Evolutionary conservation across 2,329 filamentous ascomycete species (phyloP), one percentile per base, ranked within the genome.

Genomic region (Thermomyces lanuginosus): DNA sequence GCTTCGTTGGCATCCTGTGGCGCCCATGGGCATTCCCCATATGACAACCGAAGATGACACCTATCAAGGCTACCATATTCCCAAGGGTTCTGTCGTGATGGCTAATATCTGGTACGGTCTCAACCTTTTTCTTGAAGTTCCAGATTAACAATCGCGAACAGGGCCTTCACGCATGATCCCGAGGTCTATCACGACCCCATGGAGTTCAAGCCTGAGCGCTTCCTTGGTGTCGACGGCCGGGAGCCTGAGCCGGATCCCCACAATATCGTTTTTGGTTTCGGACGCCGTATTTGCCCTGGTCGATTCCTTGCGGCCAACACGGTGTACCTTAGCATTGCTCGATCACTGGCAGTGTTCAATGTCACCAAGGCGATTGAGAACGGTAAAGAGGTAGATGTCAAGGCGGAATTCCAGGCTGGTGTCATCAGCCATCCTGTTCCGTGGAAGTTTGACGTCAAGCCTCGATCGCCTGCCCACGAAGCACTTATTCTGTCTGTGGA

Each of bases 261-360:
- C 1, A 40, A 6, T 3, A 37, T 37, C 4, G 39, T 39, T 4
- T 55, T 58, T 22, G 55, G 56, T 0, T 60, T 49, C 24, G 55
- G 58, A 3, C 45, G 55, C 1, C 49, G 55, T 4, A 44, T 56
- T n/a, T 63, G 57, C 27, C 53, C 55, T 1, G 58, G 55, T 1
- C 42, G 48, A 4, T 33, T 49, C n/a, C 39, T 61, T 6, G 58
- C 59, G 0, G 55, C 61, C n/a, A 43, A 43, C 4, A 45, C 50
- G 0, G 16, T 61, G 1, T 61, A 49, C 31, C 31, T 60, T 7
- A 55, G 37, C 9, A 48, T 60, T 11, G 58, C 51, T 0, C 59
- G 60, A 16, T 42, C 50, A 0, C 42, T 72, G 1, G 51, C 65
- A 0, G 56, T 56, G 0, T 68, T 69, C 26, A 40, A 51, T 3